Evolutionary conservation across 1,139 yeast genomes (phyloP).

Genomic region (Geotrichum cucujoidarum): DNA sequence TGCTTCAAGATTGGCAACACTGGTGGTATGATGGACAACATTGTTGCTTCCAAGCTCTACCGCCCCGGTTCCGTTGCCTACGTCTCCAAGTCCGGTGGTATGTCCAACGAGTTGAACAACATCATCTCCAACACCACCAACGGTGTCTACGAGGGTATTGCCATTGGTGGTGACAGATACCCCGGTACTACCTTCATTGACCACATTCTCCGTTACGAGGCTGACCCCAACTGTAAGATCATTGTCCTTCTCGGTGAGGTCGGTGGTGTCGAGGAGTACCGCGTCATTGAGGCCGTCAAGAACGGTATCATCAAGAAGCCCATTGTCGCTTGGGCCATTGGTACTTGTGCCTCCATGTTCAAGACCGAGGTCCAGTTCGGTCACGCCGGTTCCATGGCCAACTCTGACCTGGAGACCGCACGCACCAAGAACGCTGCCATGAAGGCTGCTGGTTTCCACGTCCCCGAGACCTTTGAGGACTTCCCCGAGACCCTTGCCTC

Average conservation of each 20-base stretch:
- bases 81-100: conserved; percentile 47
- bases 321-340: conserved; percentile 48
- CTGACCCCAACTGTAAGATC: conserved; percentile 45
- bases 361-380: conserved; percentile 48
- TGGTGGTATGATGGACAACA: conserved; percentile 50
- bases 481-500: conserved; percentile 40
- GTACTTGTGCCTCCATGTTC: conserved; percentile 47
- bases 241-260: conserved; percentile 45
- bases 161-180: conserved; percentile 47
- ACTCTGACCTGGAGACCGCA: conserved; percentile 45
- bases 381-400: conserved; percentile 47
- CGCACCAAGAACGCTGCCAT: conserved; percentile 43
- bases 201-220: conserved; percentile 44
- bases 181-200: conserved; percentile 49
- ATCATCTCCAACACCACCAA: conserved; percentile 44
- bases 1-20: conserved; percentile 48
- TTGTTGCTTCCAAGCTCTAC: conserved; percentile 46
- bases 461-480: conserved; percentile 46
- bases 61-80: conserved; percentile 47
- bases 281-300: conserved; percentile 46
- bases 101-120: conserved; percentile 48
- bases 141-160: conserved; percentile 47
- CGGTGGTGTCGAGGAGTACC: conserved; percentile 48
- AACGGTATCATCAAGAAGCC: conserved; percentile 43
- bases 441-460: conserved; percentile 44